A percentile compares a stretch with the other conserved stretches of the same genome.
Conservation (phyloP, 129 eudicot species). For the Escallonia herrerae region DNA sequence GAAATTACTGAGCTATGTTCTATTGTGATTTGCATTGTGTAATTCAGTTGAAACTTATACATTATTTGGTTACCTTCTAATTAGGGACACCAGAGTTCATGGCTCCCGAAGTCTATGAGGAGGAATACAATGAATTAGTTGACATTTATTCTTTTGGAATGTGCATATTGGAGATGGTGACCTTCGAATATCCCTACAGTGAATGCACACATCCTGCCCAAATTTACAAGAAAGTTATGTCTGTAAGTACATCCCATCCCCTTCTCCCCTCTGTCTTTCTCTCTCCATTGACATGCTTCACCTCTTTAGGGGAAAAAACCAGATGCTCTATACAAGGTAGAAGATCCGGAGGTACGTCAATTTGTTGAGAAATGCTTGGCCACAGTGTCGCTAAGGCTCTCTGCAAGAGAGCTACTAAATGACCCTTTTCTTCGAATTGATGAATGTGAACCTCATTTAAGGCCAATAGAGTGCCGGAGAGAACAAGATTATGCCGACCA, state of each 20-base stretch:
- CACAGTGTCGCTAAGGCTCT: conserved; percentile 30
- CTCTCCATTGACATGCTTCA: background rate
- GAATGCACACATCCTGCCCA: conserved; percentile 53
- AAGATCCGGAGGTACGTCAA: conserved; percentile 34
- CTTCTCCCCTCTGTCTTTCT: background rate
- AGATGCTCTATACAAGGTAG: conserved; percentile 38
- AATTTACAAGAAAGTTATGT: conserved; percentile 46
- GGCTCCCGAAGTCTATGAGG: conserved; percentile 54
- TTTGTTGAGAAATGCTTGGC: conserved; percentile 46
- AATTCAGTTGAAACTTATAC: background rate
- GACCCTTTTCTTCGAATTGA: conserved; percentile 32
- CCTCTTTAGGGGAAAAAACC: conserved; percentile 36
- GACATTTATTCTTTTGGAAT: conserved; percentile 56
- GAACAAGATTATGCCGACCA: conserved; percentile 16
- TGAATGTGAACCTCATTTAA: conserved; percentile 17
- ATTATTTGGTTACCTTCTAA: background rate
- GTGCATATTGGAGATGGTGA: conserved; percentile 52
- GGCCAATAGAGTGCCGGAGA: conserved; percentile 4
- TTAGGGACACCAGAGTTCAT: conserved; percentile 53
- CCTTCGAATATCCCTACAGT: conserved; percentile 53
- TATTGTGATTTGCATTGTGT: no score
- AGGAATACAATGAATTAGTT: conserved; percentile 48
- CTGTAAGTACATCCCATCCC: conserved; percentile 23
- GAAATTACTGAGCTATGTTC: background rate
- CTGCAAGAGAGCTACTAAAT: conserved; percentile 39